Conservation (phyloP, 805 yeast genomes). For the Candida montana region DNA sequence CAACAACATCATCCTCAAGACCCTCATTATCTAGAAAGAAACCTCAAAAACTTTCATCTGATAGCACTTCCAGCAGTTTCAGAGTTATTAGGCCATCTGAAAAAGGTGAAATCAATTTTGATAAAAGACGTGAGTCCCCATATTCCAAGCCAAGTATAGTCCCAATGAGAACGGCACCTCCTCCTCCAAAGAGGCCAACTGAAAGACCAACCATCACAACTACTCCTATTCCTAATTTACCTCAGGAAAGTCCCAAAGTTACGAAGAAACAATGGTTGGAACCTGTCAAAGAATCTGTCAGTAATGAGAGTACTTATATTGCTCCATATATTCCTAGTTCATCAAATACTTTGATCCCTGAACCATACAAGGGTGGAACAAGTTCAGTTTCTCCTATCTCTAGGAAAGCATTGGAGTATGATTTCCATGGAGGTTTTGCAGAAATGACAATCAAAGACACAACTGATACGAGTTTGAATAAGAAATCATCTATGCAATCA, state of each 20-base stretch:
- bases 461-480: background rate
- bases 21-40: conserved; percentile 11
- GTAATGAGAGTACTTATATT: conserved; percentile 24
- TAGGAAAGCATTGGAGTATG: conserved; percentile 16
- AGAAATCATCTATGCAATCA: background rate
- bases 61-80: conserved; percentile 40
- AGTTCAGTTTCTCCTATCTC: conserved; percentile 20
- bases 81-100: conserved; percentile 59
- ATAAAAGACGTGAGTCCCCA: conserved; percentile 72
- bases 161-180: conserved; percentile 69
- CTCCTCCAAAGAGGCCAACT: conserved; percentile 43
- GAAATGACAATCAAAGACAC: background rate
- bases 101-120: conserved; percentile 76
- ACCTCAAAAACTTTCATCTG: conserved; percentile 5
- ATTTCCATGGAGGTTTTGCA: background rate
- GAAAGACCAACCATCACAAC: conserved; percentile 1
- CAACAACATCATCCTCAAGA: background rate
- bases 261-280: conserved; percentile 10
- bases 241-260: conserved; percentile 1
- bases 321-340: conserved; percentile 39
- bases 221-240: background rate
- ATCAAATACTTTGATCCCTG: conserved; percentile 37
- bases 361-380: conserved; percentile 29
- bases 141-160: conserved; percentile 52
- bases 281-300: conserved; percentile 21